phyloP scores from a whole-genome alignment of 225 moss, liverwort and hornwort species.

The Asterella californica region DNA sequence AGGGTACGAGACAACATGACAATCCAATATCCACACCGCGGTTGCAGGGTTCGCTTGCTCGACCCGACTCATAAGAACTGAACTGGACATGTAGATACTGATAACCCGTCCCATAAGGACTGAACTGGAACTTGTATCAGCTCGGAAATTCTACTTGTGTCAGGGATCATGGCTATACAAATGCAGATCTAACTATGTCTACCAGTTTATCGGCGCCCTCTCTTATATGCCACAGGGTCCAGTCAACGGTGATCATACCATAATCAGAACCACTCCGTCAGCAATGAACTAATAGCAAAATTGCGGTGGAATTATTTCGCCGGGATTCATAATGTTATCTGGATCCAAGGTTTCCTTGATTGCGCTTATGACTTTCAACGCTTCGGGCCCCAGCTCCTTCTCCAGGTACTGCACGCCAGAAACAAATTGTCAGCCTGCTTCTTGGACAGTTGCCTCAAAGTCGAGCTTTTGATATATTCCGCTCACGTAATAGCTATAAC shows the following conservation, averaged over 20 bases:
- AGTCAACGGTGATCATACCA: not conserved
- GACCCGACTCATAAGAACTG: not conserved
- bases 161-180: too few species aligned
- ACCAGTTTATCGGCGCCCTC: too few species aligned
- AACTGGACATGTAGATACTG: not conserved
- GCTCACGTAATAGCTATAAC: not conserved
- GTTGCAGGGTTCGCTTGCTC: too few species aligned
- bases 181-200: too few species aligned
- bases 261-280: too few species aligned
- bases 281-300: slow-evolving; percentile 54
- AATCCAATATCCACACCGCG: too few species aligned
- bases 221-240: too few species aligned
- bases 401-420: slow-evolving; percentile 64
- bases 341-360: slow-evolving; percentile 84
- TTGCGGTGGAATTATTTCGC: slow-evolving; percentile 71
- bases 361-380: slow-evolving; percentile 72
- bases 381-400: slow-evolving; percentile 76
- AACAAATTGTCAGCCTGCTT: not conserved
- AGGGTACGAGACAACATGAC: too few species aligned
- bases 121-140: not conserved
- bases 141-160: not conserved
- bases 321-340: slow-evolving; percentile 80
- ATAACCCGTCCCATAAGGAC: not conserved
- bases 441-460: not conserved
- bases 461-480: not conserved